These are phyloP conservation scores for Carallia pectinifolia DNA, from an alignment of 345 rosid species.

Conservation along the genomic window DNA sequence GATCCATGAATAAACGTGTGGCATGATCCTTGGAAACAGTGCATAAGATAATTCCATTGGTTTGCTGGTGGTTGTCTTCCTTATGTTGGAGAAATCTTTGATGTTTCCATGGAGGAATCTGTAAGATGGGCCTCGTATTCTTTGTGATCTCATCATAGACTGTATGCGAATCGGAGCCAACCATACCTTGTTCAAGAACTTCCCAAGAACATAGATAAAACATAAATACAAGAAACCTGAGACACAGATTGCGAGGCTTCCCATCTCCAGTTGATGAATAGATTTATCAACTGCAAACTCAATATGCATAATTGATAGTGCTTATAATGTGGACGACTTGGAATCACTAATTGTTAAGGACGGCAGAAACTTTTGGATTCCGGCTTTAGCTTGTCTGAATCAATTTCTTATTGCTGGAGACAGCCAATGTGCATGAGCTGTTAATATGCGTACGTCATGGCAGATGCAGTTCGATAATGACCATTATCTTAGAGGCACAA, in stretches of 20 bases:
- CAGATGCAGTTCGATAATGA: too few species aligned
- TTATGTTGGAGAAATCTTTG: conserved; percentile 11
- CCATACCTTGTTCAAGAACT: conserved; percentile 23
- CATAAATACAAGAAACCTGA: conserved; percentile 8
- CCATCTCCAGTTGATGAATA: conserved; percentile 3
- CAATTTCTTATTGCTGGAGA: too few species aligned
- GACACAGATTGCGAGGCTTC: conserved; percentile 5
- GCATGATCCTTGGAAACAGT: conserved; percentile 26
- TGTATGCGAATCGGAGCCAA: conserved; percentile 20
- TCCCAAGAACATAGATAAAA: conserved; percentile 7
- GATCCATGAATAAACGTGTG: conserved; percentile 35
- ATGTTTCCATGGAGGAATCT: conserved; percentile 30
- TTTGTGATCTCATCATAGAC: conserved; percentile 23
- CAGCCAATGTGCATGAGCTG: too few species aligned
- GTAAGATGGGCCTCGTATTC: conserved; percentile 32
- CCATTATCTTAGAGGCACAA: too few species aligned
- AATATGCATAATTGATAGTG: too few species aligned
- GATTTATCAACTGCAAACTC: too few species aligned
- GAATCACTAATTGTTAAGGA: not conserved
- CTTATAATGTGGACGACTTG: not conserved
- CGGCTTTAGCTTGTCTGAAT: too few species aligned
- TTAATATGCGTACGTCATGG: too few species aligned
- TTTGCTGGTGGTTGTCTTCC: not conserved
- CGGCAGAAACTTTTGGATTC: not conserved
- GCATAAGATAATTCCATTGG: conserved; percentile 26